Percentiles rank a stretch among this genome's conserved stretches.
Evolutionary conservation across 2,329 filamentous ascomycete genomes (phyloP).

Genomic region (Teratosphaeria zuluensis): DNA sequence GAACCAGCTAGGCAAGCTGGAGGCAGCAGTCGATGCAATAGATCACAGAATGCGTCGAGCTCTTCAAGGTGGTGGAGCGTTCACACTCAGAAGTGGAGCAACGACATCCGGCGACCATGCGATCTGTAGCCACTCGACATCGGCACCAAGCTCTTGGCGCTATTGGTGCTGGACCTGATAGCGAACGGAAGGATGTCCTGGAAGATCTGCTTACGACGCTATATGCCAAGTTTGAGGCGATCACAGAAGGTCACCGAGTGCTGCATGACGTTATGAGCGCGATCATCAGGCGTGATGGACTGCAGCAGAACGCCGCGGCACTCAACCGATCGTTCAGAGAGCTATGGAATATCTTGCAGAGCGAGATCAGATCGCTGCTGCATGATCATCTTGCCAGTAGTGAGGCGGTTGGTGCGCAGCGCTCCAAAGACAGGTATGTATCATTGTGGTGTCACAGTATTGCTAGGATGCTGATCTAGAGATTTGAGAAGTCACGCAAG

Average conservation of each 20-base stretch:
- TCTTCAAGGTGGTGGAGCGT: constrained; percentile 89
- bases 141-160: constrained; percentile 22
- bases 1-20: constrained; percentile 78
- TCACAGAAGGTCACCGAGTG: constrained; percentile 87
- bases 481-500: constrained; percentile 29
- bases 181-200: constrained; percentile 58
- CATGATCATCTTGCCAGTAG: constrained; percentile 96
- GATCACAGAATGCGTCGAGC: constrained; percentile 89
- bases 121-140: constrained; percentile 25
- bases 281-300: constrained; percentile 72
- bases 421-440: constrained; percentile 31
- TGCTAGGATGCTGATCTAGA: background rate
- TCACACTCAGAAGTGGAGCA: constrained; percentile 91
- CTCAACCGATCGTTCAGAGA: constrained; percentile 88
- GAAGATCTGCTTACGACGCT: constrained; percentile 86
- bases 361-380: constrained; percentile 86
- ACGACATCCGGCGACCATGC: constrained; percentile 74
- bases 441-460: background rate
- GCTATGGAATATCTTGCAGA: constrained; percentile 95
- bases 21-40: constrained; percentile 77
- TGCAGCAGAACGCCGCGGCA: constrained; percentile 46
- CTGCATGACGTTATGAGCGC: constrained; percentile 86
- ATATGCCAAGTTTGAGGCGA: constrained; percentile 94
- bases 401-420: constrained; percentile 58
- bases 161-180: constrained; percentile 14